Conservation (phyloP, 208 protist species). For the Trypanosoma theileri region DNA sequence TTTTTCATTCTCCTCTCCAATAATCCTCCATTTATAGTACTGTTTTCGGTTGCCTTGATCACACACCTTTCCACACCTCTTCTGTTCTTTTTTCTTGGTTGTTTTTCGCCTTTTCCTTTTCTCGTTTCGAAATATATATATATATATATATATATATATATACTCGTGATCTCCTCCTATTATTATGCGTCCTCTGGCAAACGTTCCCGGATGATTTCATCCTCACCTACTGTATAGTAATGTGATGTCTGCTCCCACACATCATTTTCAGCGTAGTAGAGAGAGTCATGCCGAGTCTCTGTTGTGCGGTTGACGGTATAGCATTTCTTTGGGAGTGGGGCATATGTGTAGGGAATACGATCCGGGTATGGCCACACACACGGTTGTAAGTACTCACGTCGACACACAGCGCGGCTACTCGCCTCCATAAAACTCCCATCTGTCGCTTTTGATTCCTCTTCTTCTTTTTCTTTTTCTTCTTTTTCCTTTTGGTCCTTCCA, state of each 20-base stretch:
- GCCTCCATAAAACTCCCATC: conserved; percentile 30
- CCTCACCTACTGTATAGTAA: conserved; percentile 26
- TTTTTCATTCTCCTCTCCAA: too few species aligned
- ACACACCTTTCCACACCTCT: too few species aligned
- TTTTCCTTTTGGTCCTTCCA: background rate
- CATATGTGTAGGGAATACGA: conserved; percentile 47
- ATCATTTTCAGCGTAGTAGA: conserved; percentile 29
- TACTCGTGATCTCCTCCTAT: background rate
- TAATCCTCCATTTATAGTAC: too few species aligned
- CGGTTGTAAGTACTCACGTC: conserved; percentile 35
- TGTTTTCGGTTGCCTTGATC: too few species aligned
- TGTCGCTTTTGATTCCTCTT: too few species aligned
- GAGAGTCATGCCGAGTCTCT: conserved; percentile 25
- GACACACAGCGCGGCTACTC: conserved; percentile 27
- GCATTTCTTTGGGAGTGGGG: conserved; percentile 13
- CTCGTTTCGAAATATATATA: too few species aligned
- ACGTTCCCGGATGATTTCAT: conserved; percentile 21
- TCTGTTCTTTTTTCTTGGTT: too few species aligned
- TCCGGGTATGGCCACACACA: conserved; percentile 39
- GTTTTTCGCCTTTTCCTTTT: too few species aligned
- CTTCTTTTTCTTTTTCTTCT: too few species aligned
- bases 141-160: too few species aligned
- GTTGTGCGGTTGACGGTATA: conserved; percentile 28
- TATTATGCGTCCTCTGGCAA: background rate
- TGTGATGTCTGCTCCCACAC: conserved; percentile 21